phyloP scores from a whole-genome alignment of 208 protist genomes.

The Vickermania spadyakhi region DNA sequence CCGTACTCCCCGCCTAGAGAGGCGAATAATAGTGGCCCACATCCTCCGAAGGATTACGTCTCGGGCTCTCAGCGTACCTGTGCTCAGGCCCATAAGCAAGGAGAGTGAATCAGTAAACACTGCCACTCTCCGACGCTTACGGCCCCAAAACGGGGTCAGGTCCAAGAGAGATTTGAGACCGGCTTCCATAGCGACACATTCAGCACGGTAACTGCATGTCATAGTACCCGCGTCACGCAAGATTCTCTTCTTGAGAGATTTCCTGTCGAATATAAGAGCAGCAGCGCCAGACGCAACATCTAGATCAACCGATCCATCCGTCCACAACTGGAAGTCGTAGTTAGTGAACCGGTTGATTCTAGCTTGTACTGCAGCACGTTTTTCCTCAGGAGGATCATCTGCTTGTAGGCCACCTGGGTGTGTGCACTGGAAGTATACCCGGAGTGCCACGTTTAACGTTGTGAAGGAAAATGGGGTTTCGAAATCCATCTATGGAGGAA shows the following conservation, averaged over 20 bases:
- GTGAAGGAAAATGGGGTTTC: neutral
- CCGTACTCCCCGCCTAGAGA: neutral
- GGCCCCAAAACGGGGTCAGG: neutral
- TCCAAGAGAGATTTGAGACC: constrained; percentile 1
- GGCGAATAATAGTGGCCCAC: neutral
- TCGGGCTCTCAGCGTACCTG: neutral
- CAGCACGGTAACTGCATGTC: constrained; percentile 12
- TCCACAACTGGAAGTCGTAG: constrained; percentile 15
- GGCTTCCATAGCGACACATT: constrained; percentile 9
- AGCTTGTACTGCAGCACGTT: neutral
- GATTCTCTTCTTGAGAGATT: neutral
- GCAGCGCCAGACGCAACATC: constrained; percentile 9
- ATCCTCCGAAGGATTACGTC: neutral
- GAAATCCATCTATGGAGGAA: neutral
- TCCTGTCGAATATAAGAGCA: constrained; percentile 7
- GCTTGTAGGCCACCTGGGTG: neutral
- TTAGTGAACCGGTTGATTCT: neutral
- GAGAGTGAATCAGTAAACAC: constrained; percentile 2
- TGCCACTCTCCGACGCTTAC: neutral
- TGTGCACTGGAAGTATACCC: neutral
- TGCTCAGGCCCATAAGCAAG: neutral
- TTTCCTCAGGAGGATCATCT: neutral
- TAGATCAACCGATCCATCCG: constrained; percentile 10
- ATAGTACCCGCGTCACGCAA: constrained; percentile 1
- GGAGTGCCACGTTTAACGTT: neutral